These are phyloP conservation scores for Elasticomyces elasticus DNA, from an alignment of 495 filamentous ascomycete genomes.

Conservation along the genomic window DNA sequence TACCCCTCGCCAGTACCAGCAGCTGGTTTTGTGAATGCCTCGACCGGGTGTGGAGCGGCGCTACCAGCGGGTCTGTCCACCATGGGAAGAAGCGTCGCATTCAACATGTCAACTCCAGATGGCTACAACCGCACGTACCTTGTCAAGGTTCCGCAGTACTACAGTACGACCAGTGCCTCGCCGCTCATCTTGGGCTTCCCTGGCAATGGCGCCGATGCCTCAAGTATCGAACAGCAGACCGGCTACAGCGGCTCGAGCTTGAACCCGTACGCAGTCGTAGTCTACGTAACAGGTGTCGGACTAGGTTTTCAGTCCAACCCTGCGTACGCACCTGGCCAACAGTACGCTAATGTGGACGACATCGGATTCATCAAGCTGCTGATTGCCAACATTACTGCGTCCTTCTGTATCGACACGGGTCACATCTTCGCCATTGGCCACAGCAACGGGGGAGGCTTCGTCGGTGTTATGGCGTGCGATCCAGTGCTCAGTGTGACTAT, in stretches of 20 bases:
- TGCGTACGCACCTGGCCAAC: background rate
- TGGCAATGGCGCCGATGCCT: background rate
- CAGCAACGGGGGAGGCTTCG: slow-evolving; percentile 50
- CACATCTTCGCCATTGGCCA: slow-evolving; percentile 49
- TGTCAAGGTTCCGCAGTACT: slow-evolving; percentile 14
- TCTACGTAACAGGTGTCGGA: slow-evolving; percentile 8
- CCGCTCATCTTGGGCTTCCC: slow-evolving; percentile 18
- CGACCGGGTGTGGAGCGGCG: slow-evolving; percentile 1
- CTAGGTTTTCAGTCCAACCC: background rate
- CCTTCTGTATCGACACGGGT: slow-evolving; percentile 41
- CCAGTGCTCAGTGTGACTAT: slow-evolving; percentile 28
- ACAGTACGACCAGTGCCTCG: slow-evolving; percentile 2
- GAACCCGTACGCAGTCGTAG: slow-evolving; percentile 11
- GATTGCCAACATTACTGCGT: slow-evolving; percentile 34
- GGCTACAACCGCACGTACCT: slow-evolving; percentile 5
- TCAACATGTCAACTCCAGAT: slow-evolving; percentile 1
- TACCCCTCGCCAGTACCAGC: slow-evolving; percentile 2
- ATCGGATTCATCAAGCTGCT: slow-evolving; percentile 32
- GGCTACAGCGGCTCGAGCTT: background rate
- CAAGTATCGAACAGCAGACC: slow-evolving; percentile 1
- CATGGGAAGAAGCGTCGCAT: background rate
- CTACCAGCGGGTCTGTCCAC: slow-evolving; percentile 5
- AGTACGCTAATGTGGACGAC: slow-evolving; percentile 20
- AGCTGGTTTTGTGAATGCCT: background rate
- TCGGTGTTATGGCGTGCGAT: slow-evolving; percentile 43